phyloP scores from a whole-genome alignment of 192 early-diverging fungal genomes.

The Coemansia sp. region DNA sequence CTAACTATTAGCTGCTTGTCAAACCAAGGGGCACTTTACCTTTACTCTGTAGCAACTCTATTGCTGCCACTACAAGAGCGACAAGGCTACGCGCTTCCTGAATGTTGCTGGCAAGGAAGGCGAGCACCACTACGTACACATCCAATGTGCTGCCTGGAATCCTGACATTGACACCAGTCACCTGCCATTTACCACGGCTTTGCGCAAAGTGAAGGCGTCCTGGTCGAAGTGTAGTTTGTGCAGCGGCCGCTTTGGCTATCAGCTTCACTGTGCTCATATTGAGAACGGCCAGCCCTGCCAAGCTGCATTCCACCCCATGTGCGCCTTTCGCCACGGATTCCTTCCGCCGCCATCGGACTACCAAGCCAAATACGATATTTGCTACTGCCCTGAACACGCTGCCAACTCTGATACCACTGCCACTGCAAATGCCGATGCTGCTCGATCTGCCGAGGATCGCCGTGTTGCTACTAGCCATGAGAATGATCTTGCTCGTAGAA shows the following conservation, averaged over 20 bases:
- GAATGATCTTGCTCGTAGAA: constrained; percentile 10
- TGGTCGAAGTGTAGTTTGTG: constrained; percentile 30
- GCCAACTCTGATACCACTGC: neutral
- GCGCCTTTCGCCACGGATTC: constrained; percentile 41
- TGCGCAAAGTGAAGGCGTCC: constrained; percentile 20
- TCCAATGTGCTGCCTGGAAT: constrained; percentile 48
- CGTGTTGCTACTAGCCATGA: constrained; percentile 6
- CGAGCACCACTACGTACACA: constrained; percentile 38
- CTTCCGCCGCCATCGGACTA: constrained; percentile 17
- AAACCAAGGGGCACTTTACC: neutral
- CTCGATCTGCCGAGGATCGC: constrained; percentile 5
- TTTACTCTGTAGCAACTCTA: constrained; percentile 38
- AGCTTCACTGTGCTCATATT: constrained; percentile 31
- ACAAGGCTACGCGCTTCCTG: constrained; percentile 33
- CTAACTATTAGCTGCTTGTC: neutral
- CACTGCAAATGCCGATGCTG: neutral
- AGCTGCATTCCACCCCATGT: constrained; percentile 46
- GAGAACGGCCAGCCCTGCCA: constrained; percentile 11
- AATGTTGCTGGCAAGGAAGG: constrained; percentile 11
- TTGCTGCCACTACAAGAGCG: constrained; percentile 52
- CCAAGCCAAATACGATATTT: constrained; percentile 27
- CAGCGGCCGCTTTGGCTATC: constrained; percentile 28
- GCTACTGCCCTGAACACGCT: constrained; percentile 27
- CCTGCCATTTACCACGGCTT: constrained; percentile 34
- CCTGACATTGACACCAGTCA: constrained; percentile 35